These are phyloP conservation scores for Austroboletus festivus DNA, from an alignment of 768 basidiomycete genomes.

Conservation along the genomic window DNA sequence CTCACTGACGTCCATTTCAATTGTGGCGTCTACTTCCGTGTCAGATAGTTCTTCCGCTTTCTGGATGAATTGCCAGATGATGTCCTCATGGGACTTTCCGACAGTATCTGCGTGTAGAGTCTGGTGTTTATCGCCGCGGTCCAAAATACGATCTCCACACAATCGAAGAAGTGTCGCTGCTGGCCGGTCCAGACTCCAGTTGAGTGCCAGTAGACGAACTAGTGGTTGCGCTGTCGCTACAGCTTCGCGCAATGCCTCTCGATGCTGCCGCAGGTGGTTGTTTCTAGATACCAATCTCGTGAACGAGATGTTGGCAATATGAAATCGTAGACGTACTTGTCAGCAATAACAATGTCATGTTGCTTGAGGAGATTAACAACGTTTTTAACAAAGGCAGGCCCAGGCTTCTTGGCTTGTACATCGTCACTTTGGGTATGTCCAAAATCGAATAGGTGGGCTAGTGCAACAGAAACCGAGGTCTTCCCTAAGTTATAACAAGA, in stretches of 20 bases:
- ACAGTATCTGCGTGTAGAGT: conserved; percentile 59
- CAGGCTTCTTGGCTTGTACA: conserved; percentile 71
- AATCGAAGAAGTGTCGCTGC: conserved; percentile 66
- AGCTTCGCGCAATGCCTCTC: conserved; percentile 62
- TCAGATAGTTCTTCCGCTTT: conserved; percentile 57
- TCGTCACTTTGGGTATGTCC: conserved; percentile 96
- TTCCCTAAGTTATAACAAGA: conserved; percentile 56
- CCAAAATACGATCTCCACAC: conserved; percentile 69
- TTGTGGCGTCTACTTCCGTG: conserved; percentile 59
- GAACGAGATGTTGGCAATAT: neutral
- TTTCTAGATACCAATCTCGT: conserved; percentile 51
- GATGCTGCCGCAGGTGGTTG: conserved; percentile 84
- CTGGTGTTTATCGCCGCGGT: conserved; percentile 85
- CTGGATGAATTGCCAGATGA: conserved; percentile 79
- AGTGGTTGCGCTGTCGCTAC: conserved; percentile 43
- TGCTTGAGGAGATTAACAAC: conserved; percentile 57
- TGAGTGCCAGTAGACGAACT: conserved; percentile 74
- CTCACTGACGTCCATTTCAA: conserved; percentile 66
- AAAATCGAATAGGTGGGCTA: conserved; percentile 76
- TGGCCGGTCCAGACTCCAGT: conserved; percentile 65
- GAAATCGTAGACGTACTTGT: conserved; percentile 58
- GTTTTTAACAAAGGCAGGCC: conserved; percentile 66
- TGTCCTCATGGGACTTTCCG: conserved; percentile 63
- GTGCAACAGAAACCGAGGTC: conserved; percentile 78
- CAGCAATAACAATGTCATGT: conserved; percentile 84